These are phyloP conservation scores for Clavispora santaluciae DNA, from an alignment of 805 yeast genomes.

Conservation along the genomic window DNA sequence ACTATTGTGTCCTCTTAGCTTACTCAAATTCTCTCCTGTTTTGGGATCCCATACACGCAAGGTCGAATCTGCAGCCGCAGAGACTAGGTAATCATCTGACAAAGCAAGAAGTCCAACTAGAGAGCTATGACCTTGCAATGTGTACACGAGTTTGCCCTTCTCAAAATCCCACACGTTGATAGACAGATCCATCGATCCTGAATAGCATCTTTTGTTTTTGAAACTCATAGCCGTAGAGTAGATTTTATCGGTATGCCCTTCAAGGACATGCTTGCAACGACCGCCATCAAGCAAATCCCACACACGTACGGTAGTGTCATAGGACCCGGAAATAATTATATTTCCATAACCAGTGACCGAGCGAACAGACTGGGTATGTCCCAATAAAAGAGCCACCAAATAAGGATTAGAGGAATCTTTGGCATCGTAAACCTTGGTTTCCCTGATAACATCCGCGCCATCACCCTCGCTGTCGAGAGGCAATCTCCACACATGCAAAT, in stretches of 20 bases:
- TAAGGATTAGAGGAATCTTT: constrained; percentile 26
- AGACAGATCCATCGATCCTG: constrained; percentile 87
- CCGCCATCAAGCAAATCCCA: constrained; percentile 79
- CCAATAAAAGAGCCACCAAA: constrained; percentile 26
- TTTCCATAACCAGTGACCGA: constrained; percentile 85
- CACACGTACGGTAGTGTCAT: constrained; percentile 84
- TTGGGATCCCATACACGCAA: constrained; percentile 90
- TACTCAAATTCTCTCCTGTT: constrained; percentile 58
- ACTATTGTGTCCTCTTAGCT: constrained; percentile 74
- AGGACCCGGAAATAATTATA: constrained; percentile 81
- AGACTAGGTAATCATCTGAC: constrained; percentile 70
- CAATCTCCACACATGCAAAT: constrained; percentile 45
- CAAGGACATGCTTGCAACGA: constrained; percentile 63
- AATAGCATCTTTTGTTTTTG: constrained; percentile 71
- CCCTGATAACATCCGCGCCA: constrained; percentile 30
- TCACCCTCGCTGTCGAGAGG: constrained; percentile 47
- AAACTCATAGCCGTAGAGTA: constrained; percentile 85
- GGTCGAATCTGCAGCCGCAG: constrained; percentile 95
- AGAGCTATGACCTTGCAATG: constrained; percentile 83
- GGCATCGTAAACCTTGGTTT: constrained; percentile 30
- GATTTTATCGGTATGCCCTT: constrained; percentile 84
- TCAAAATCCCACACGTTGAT: constrained; percentile 87
- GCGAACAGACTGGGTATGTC: constrained; percentile 74
- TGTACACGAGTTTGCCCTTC: constrained; percentile 63
- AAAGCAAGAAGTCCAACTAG: constrained; percentile 83